These are phyloP conservation scores for Xylariaceae sp. DNA, from an alignment of 2,329 filamentous ascomycete species.

Conservation along the genomic window DNA sequence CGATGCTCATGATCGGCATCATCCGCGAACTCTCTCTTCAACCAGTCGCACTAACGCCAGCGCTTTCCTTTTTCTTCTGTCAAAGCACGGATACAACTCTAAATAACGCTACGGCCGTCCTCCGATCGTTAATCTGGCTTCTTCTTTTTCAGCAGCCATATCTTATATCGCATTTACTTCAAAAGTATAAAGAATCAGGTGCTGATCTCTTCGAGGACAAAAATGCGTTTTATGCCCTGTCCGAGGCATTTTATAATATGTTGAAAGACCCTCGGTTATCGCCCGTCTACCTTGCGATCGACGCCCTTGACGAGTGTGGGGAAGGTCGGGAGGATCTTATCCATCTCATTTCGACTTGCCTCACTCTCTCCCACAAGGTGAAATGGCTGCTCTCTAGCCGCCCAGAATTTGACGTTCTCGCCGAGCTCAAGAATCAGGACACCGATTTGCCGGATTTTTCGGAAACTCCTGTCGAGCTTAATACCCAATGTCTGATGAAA, in stretches of 20 bases:
- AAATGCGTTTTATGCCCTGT: neutral
- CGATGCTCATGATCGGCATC: slow-evolving; percentile 15
- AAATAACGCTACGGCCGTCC: slow-evolving; percentile 2
- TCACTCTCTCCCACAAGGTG: slow-evolving; percentile 1
- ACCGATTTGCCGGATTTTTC: too few species aligned
- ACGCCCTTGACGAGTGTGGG: slow-evolving; percentile 14
- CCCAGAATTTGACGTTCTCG: neutral
- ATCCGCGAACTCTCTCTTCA: slow-evolving; percentile 3
- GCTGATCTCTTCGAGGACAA: neutral
- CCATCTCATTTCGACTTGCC: neutral
- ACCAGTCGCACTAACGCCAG: neutral
- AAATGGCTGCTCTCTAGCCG: slow-evolving; percentile 17
- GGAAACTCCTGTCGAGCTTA: neutral
- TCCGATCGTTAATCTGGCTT: slow-evolving; percentile 13
- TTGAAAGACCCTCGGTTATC: neutral
- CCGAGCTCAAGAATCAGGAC: neutral
- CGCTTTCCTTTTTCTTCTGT: slow-evolving; percentile 8
- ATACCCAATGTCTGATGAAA: neutral
- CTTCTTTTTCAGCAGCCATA: slow-evolving; percentile 6
- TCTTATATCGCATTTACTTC: slow-evolving; percentile 12
- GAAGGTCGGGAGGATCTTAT: neutral
- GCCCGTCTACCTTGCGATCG: slow-evolving; percentile 2
- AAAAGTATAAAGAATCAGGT: neutral
- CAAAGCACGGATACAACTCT: neutral
- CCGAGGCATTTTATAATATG: neutral